Conservation (phyloP, 257 asterid species). For the Nicotiana tabacum region DNA sequence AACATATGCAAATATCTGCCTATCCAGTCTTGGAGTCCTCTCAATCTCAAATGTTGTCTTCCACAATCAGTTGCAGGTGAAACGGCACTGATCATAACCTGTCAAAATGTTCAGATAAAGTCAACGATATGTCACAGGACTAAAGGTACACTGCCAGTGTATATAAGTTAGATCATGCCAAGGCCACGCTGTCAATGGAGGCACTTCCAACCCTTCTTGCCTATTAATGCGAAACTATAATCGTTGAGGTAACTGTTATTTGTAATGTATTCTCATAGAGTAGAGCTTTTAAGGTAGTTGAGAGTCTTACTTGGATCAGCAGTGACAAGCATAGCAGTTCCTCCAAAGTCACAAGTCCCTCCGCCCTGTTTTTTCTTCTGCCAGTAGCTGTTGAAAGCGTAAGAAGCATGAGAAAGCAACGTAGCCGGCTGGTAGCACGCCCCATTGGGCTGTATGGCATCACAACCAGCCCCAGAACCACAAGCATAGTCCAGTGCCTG, state of each 20-base stretch:
- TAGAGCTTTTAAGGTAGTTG: neutral
- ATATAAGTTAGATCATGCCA: too few relatives aligned
- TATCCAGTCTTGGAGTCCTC: neutral
- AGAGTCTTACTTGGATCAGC: constrained; percentile 16
- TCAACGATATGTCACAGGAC: neutral
- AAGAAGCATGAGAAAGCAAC: constrained; percentile 20
- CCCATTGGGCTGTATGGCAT: constrained; percentile 17
- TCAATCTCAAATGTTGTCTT: neutral
- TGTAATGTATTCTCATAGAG: too few relatives aligned
- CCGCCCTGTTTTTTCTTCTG: constrained; percentile 13
- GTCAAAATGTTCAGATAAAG: neutral
- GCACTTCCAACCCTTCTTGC: too few relatives aligned
- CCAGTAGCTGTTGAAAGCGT: constrained; percentile 21
- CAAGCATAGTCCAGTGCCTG: constrained; percentile 29
- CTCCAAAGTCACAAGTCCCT: constrained; percentile 22
- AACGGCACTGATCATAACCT: neutral
- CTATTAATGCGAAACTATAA: too few relatives aligned
- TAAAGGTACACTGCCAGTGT: too few relatives aligned
- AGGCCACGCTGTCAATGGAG: too few relatives aligned
- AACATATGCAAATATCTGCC: neutral
- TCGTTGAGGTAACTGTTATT: too few relatives aligned
- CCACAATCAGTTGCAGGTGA: constrained; percentile 4
- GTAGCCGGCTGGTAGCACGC: constrained; percentile 19
- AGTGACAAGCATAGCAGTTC: constrained; percentile 13
- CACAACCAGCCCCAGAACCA: constrained; percentile 31